These are phyloP conservation scores for Crithidia bombi DNA, from an alignment of 208 protist species.

Conservation along the genomic window DNA sequence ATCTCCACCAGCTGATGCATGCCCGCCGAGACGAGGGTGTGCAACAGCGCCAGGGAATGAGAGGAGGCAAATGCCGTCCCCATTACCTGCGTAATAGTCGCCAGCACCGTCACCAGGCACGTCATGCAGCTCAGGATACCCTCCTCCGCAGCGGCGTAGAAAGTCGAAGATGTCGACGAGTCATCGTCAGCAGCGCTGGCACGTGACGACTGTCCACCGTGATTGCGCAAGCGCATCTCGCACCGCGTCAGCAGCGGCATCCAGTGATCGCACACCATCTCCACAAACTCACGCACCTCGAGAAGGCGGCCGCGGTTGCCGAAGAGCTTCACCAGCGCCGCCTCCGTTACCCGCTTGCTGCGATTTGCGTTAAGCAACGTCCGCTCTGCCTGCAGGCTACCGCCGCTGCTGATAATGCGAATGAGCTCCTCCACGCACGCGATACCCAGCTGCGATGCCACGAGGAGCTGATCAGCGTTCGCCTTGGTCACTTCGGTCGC, in stretches of 20 bases:
- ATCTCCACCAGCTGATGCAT: conserved; percentile 65
- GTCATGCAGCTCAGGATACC: conserved; percentile 39
- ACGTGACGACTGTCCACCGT: neutral
- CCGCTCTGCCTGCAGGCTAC: conserved; percentile 87
- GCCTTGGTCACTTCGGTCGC: conserved; percentile 3
- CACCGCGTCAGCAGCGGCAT: conserved; percentile 49
- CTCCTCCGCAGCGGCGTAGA: conserved; percentile 24
- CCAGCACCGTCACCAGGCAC: conserved; percentile 52
- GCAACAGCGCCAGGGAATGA: conserved; percentile 57
- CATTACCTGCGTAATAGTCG: conserved; percentile 75
- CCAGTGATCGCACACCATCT: conserved; percentile 48
- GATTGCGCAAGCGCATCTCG: conserved; percentile 35
- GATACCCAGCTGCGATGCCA: conserved; percentile 52
- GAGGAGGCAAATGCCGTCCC: conserved; percentile 59
- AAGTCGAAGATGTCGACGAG: neutral
- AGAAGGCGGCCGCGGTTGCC: conserved; percentile 76
- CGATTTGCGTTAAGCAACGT: conserved; percentile 84
- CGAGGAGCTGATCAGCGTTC: conserved; percentile 31
- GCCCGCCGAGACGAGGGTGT: conserved; percentile 48
- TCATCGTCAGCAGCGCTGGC: neutral
- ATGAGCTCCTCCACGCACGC: conserved; percentile 84
- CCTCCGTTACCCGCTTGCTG: conserved; percentile 71
- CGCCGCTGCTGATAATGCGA: conserved; percentile 84
- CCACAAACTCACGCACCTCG: conserved; percentile 65
- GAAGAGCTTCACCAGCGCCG: conserved; percentile 76